A percentile compares a stretch with the other conserved stretches of the same genome.
Conservation (phyloP, 2,329 filamentous ascomycete genomes). For the Pezicula neosporulosa region DNA sequence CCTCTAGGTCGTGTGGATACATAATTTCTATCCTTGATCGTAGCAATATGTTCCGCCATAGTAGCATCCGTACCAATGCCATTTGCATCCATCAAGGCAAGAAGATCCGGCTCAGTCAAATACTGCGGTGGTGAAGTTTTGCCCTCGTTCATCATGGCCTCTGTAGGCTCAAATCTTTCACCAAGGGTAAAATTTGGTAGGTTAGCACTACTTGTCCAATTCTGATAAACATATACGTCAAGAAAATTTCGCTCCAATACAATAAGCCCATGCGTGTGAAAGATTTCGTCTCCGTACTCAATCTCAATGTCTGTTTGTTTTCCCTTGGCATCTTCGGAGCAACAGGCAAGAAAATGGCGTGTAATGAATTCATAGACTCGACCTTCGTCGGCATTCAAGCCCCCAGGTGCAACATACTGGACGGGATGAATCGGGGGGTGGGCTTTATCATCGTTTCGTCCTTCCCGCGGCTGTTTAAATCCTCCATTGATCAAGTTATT, state of each 20-base stretch:
- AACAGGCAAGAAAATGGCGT: conserved; percentile 90
- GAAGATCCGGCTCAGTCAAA: conserved; percentile 91
- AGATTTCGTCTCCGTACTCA: conserved; percentile 76
- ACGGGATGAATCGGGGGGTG: conserved; percentile 97
- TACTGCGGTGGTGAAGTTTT: conserved; percentile 82
- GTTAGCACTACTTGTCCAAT: conserved; percentile 85
- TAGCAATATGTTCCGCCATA: conserved; percentile 98
- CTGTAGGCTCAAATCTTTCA: conserved; percentile 81
- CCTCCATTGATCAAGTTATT: conserved; percentile 69
- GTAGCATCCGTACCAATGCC: conserved; percentile 98
- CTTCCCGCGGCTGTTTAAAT: conserved; percentile 78
- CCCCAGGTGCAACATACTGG: conserved; percentile 65
- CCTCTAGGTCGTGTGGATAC: conserved; percentile 61
- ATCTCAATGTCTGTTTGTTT: conserved; percentile 83
- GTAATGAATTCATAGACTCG: conserved; percentile 90
- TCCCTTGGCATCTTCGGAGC: conserved; percentile 90
- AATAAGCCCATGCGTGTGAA: conserved; percentile 77
- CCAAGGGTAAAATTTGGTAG: conserved; percentile 76
- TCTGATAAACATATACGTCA: conserved; percentile 94
- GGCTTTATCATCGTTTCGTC: conserved; percentile 90
- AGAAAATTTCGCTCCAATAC: conserved; percentile 90
- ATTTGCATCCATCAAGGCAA: conserved; percentile 96
- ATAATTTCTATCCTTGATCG: conserved; percentile 88
- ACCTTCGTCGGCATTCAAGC: conserved; percentile 64
- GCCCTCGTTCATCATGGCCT: conserved; percentile 88